A percentile compares a stretch with the other conserved stretches of the same genome.
These are phyloP conservation scores for Linderniella brevidens DNA, from an alignment of 257 asterid species.

Conservation along the genomic window DNA sequence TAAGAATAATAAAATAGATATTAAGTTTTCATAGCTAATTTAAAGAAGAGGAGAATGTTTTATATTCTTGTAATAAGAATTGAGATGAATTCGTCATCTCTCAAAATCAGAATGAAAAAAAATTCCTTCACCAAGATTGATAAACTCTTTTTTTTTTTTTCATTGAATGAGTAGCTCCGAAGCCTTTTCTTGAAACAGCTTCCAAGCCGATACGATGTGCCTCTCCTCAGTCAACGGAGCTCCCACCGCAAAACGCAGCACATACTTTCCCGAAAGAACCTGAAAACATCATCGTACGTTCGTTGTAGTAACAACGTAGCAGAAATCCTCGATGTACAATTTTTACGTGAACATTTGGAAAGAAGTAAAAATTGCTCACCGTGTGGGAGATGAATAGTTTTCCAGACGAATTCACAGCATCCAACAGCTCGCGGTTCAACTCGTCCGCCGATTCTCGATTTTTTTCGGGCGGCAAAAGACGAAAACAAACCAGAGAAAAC, in stretches of 20 bases:
- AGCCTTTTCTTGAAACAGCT: conserved; percentile 54
- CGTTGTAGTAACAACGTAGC: not conserved
- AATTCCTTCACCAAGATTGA: too few relatives aligned
- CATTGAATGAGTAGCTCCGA: too few relatives aligned
- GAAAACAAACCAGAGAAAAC: conserved; percentile 74
- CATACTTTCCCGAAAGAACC: conserved; percentile 46
- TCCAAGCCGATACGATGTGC: conserved; percentile 65
- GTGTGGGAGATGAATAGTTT: conserved; percentile 80
- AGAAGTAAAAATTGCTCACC: conserved; percentile 20
- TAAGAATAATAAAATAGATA: too few relatives aligned
- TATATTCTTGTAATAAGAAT: too few relatives aligned
- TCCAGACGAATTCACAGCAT: conserved; percentile 70
- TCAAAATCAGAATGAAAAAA: too few relatives aligned
- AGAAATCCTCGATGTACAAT: too few relatives aligned
- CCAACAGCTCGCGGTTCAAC: conserved; percentile 52
- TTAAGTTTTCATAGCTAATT: too few relatives aligned
- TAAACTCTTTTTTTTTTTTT: too few relatives aligned
- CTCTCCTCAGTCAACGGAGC: conserved; percentile 79
- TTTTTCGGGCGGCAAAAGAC: conserved; percentile 30
- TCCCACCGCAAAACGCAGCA: conserved; percentile 59
- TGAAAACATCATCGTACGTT: too few relatives aligned
- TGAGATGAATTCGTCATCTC: too few relatives aligned
- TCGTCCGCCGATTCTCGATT: conserved; percentile 29
- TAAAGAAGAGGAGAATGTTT: too few relatives aligned
- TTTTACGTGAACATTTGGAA: not conserved